phyloP scores from a whole-genome alignment of 1,139 yeast genomes.

The Candida gigantensis region DNA sequence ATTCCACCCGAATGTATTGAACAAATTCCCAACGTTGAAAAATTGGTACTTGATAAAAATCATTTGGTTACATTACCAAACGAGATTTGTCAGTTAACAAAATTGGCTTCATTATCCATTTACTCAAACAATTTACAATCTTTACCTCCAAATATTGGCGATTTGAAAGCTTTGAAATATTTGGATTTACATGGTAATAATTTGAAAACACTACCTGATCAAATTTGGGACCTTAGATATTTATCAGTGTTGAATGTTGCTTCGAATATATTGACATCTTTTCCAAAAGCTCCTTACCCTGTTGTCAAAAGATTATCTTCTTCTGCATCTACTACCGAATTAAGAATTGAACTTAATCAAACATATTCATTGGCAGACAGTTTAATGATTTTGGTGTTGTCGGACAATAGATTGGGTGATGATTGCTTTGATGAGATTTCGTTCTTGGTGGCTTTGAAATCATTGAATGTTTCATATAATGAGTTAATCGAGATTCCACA shows the following conservation, averaged over 20 bases:
- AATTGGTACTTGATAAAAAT: slow-evolving; percentile 75
- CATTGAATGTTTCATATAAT: slow-evolving; percentile 79
- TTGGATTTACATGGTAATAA: slow-evolving; percentile 88
- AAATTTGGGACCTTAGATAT: slow-evolving; percentile 64
- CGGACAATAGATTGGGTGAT: slow-evolving; percentile 84
- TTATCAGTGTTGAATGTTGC: slow-evolving; percentile 70
- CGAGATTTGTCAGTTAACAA: slow-evolving; percentile 60
- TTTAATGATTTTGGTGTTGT: slow-evolving; percentile 59
- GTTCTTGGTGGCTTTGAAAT: slow-evolving; percentile 56
- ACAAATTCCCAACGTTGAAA: slow-evolving; percentile 68
- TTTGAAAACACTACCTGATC: slow-evolving; percentile 66
- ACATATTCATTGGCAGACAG: slow-evolving; percentile 49
- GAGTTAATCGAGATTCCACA: slow-evolving; percentile 78
- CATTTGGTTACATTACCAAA: slow-evolving; percentile 78
- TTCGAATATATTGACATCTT: slow-evolving; percentile 69
- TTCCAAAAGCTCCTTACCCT: slow-evolving; percentile 58
- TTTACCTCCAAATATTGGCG: slow-evolving; percentile 70
- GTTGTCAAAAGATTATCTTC: slow-evolving; percentile 40
- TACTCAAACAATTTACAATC: slow-evolving; percentile 73
- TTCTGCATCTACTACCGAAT: slow-evolving; percentile 16
- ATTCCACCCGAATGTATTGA: slow-evolving; percentile 66
- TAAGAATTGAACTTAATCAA: slow-evolving; percentile 6
- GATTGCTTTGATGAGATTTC: slow-evolving; percentile 73
- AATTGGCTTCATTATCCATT: slow-evolving; percentile 65
- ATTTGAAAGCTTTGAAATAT: slow-evolving; percentile 58